Conservation (phyloP, 1,284 basidiomycete genomes). For the Trametes hirsuta region DNA sequence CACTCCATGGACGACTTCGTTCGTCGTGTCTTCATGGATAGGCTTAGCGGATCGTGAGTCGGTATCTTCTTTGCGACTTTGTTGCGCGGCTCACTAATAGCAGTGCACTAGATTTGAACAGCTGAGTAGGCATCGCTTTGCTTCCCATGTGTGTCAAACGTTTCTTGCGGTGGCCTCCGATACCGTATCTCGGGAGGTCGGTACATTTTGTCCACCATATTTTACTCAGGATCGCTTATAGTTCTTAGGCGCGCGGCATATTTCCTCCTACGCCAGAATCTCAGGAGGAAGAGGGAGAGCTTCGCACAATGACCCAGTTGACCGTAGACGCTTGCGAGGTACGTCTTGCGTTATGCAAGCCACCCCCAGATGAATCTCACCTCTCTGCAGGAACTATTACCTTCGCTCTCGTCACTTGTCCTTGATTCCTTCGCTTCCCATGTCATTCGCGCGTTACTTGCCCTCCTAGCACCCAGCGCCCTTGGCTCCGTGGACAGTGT, state of each 20-base stretch:
- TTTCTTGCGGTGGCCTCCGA: slow-evolving; percentile 74
- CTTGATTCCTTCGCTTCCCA: slow-evolving; percentile 89
- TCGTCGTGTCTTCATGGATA: slow-evolving; percentile 84
- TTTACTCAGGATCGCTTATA: not conserved
- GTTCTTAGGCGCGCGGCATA: slow-evolving; percentile 59
- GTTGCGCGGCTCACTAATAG: slow-evolving; percentile 26
- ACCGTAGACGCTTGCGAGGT: slow-evolving; percentile 71
- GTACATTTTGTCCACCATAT: slow-evolving; percentile 15
- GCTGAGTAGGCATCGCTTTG: slow-evolving; percentile 82
- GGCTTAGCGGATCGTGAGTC: slow-evolving; percentile 83
- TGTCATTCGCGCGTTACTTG: slow-evolving; percentile 77
- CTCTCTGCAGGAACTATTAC: slow-evolving; percentile 64
- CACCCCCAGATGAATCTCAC: not conserved
- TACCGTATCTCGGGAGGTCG: slow-evolving; percentile 83
- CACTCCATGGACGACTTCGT: slow-evolving; percentile 96
- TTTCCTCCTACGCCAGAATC: slow-evolving; percentile 56
- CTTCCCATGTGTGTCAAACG: slow-evolving; percentile 92
- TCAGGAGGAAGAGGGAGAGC: slow-evolving; percentile 56
- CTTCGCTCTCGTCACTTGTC: slow-evolving; percentile 64
- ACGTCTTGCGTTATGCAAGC: slow-evolving; percentile 27
- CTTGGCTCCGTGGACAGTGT: slow-evolving; percentile 34
- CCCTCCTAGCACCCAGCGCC: slow-evolving; percentile 69
- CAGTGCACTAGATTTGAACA: slow-evolving; percentile 56
- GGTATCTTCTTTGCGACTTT: not conserved
- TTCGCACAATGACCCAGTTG: slow-evolving; percentile 75